Conservation (phyloP, 257 asterid species). For the Knoxia roxburghii region DNA sequence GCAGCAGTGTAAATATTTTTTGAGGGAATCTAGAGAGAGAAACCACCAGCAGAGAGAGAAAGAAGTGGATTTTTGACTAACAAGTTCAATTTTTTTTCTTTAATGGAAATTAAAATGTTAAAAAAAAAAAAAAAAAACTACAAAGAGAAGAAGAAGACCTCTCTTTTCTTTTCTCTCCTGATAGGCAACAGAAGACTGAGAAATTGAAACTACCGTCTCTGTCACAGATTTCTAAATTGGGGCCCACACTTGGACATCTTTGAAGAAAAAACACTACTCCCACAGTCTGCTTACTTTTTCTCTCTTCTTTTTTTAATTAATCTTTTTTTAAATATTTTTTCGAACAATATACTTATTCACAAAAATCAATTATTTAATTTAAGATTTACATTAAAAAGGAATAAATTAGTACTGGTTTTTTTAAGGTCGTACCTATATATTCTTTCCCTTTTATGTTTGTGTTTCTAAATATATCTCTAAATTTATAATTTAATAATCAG, state of each 20-base stretch:
- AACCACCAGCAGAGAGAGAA: not conserved
- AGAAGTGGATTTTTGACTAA: too few relatives aligned
- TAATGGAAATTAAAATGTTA: too few relatives aligned
- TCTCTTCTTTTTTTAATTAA: not conserved
- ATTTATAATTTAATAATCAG: too few relatives aligned
- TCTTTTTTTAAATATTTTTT: not conserved
- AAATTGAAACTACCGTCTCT: slow-evolving; percentile 59
- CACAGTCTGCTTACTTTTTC: not conserved
- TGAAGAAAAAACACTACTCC: not conserved
- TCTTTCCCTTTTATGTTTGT: too few relatives aligned
- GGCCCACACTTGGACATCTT: slow-evolving; percentile 37
- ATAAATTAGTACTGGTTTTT: too few relatives aligned
- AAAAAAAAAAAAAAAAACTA: not conserved
- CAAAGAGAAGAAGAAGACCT: not conserved
- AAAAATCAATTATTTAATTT: too few relatives aligned
- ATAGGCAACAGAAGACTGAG: not conserved
- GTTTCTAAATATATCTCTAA: too few relatives aligned
- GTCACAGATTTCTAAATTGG: slow-evolving; percentile 57
- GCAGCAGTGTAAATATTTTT: too few relatives aligned
- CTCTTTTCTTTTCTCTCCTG: not conserved
- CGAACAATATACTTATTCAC: too few relatives aligned
- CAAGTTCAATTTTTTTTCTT: too few relatives aligned
- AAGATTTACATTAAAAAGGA: too few relatives aligned
- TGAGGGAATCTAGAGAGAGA: slow-evolving; percentile 26
- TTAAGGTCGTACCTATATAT: too few relatives aligned